Evolutionary conservation across 495 filamentous ascomycete genomes (phyloP), one percentile per base, ranked within the genome.

Genomic region (Aeminium ludgeri): DNA sequence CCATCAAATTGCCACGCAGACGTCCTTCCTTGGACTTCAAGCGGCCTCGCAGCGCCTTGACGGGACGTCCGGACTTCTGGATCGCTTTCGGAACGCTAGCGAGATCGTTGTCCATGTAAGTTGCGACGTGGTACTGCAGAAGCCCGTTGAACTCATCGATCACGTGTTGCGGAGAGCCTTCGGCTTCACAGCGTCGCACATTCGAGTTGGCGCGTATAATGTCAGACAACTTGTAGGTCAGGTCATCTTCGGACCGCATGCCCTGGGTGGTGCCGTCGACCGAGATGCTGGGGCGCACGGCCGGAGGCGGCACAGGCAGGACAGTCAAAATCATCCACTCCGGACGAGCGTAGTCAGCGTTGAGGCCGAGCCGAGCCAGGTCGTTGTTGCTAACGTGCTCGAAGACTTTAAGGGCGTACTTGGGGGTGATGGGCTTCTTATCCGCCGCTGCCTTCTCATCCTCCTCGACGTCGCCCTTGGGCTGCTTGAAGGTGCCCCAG

Each of bases 81-180:
- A 96, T 65, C 3, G 89, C 91, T 57, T 91, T 87, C 0, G 89
- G 89, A 46, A 89, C 81, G 34, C 87, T 87, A 41, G 91, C 89
- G 58, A 94, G 94, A 55, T 96, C 86, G 52, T 99, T 99, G 55
- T 96, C 89, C 89, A 99, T 99, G 62, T 93, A 87, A 6, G 89
- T 99, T 7, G 89, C 89, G 33, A 96, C 86, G 53, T 99, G 89
- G 57, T 89, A 99, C 51, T 99, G 89, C n/a, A 99, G 63, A 6
- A 99, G 64, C 41, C 74, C 72, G 59, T 93, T 82, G 40, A 93
- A 96, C 49, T 99, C 89, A 20, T 71, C 73, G 23, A 81, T 70
- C 30, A 96, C 78, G 62, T 96, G 91, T 38, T 78, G 74, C 0
- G 89, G 86, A 3, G 87, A 82, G 30, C 87, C 86, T 57, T 94